Conservation (phyloP, 306 rosid genomes). For the Cucumis hystrix region DNA sequence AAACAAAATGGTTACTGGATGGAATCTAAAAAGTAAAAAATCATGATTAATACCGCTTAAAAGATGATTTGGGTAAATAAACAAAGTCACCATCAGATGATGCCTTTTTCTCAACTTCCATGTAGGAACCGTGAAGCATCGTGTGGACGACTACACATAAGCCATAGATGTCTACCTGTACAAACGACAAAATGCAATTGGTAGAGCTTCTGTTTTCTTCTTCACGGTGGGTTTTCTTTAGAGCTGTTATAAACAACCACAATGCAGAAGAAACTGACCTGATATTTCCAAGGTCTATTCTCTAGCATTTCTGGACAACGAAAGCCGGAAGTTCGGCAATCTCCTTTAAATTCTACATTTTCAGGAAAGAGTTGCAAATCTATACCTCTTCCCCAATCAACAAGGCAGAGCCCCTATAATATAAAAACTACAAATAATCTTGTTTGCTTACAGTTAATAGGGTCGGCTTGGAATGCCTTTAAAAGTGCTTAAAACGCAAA, state of each 20-base stretch:
- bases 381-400: conserved; percentile 98
- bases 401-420: conserved; percentile 87
- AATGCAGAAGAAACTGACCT: conserved; percentile 30
- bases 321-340: conserved; percentile 84
- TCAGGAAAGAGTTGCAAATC: conserved; percentile 72
- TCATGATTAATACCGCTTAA: conserved; percentile 41
- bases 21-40: too few species aligned
- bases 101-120: conserved; percentile 61
- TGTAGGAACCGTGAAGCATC: conserved; percentile 72
- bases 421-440: conserved; percentile 9
- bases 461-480: too few species aligned
- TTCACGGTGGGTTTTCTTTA: neutral
- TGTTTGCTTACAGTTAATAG: neutral
- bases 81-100: conserved; percentile 39
- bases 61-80: conserved; percentile 55
- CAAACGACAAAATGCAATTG: conserved; percentile 7
- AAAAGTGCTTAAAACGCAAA: too few species aligned
- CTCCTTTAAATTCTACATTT: conserved; percentile 49
- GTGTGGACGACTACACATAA: conserved; percentile 61
- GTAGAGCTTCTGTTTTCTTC: neutral
- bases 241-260: neutral
- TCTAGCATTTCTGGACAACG: conserved; percentile 88
- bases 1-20: too few species aligned
- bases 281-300: conserved; percentile 70
- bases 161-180: conserved; percentile 77